phyloP scores from a whole-genome alignment of 345 rosid species.

The Turnera subulata region DNA sequence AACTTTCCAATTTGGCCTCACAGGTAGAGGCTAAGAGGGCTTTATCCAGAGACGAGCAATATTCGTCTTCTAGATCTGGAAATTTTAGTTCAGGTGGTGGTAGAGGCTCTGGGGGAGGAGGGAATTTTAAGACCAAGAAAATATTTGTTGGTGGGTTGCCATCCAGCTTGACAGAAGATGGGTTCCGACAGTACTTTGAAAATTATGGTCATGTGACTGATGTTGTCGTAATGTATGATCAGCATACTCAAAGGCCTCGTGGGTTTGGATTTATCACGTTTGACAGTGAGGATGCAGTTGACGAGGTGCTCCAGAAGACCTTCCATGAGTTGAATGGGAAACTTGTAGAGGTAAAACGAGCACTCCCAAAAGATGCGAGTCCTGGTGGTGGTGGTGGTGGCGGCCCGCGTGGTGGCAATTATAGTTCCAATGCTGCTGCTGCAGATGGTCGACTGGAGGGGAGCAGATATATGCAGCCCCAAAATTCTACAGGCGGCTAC shows the following conservation, averaged over 20 bases:
- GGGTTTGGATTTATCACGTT: slow-evolving; percentile 47
- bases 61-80: slow-evolving; percentile 26
- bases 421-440: slow-evolving; percentile 20
- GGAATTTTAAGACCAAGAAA: slow-evolving; percentile 35
- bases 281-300: slow-evolving; percentile 40
- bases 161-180: slow-evolving; percentile 30
- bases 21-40: slow-evolving; percentile 45
- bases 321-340: slow-evolving; percentile 38
- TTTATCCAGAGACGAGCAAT: slow-evolving; percentile 41
- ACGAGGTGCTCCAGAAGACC: slow-evolving; percentile 29
- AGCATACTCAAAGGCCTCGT: slow-evolving; percentile 38
- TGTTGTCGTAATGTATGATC: slow-evolving; percentile 43
- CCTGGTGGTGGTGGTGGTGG: slow-evolving; percentile 25
- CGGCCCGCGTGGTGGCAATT: slow-evolving; percentile 25
- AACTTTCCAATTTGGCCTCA: slow-evolving; percentile 11
- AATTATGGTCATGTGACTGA: slow-evolving; percentile 37
- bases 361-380: slow-evolving; percentile 35
- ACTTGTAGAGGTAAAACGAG: slow-evolving; percentile 39
- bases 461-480: slow-evolving; percentile 30
- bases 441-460: slow-evolving; percentile 28
- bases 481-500: slow-evolving; percentile 25
- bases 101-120: slow-evolving; percentile 23
- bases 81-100: slow-evolving; percentile 17
- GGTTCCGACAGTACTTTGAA: slow-evolving; percentile 34
- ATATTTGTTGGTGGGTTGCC: slow-evolving; percentile 44